Percentiles rank a stretch among this genome's conserved stretches.
These are phyloP conservation scores for Salicornia ramosissima DNA, from an alignment of 148 eudicot genomes.

Conservation along the genomic window DNA sequence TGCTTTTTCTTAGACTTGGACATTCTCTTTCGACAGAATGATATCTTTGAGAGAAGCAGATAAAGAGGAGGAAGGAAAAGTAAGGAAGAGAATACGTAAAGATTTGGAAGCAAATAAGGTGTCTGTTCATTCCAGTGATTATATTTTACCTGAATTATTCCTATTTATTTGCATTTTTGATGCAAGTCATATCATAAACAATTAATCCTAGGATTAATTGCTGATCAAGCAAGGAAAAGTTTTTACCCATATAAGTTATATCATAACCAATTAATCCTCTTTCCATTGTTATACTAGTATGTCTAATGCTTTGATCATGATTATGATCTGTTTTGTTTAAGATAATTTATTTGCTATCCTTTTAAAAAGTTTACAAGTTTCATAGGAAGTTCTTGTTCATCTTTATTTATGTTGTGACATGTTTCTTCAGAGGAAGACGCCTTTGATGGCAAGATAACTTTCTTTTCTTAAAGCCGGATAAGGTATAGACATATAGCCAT, in stretches of 20 bases:
- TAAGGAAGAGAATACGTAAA: constrained; percentile 60
- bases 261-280: background rate
- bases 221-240: too few species aligned
- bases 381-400: background rate
- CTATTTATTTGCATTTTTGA: constrained; percentile 2
- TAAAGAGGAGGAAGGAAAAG: constrained; percentile 60
- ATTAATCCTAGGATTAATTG: too few species aligned
- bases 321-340: constrained; percentile 1
- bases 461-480: too few species aligned
- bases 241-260: background rate
- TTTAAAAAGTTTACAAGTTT: background rate
- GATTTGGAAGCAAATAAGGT: constrained; percentile 81
- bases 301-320: background rate
- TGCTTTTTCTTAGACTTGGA: constrained; percentile 7
- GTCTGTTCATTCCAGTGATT: constrained; percentile 4
- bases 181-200: too few species aligned
- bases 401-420: background rate
- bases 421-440: background rate
- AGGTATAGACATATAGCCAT: too few species aligned
- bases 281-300: background rate
- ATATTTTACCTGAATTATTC: background rate
- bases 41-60: constrained; percentile 50
- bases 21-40: constrained; percentile 35
- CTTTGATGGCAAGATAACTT: background rate
- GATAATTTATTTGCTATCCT: too few species aligned